Conservation (phyloP, 2,329 filamentous ascomycete species). For the Phoma herbarum region DNA sequence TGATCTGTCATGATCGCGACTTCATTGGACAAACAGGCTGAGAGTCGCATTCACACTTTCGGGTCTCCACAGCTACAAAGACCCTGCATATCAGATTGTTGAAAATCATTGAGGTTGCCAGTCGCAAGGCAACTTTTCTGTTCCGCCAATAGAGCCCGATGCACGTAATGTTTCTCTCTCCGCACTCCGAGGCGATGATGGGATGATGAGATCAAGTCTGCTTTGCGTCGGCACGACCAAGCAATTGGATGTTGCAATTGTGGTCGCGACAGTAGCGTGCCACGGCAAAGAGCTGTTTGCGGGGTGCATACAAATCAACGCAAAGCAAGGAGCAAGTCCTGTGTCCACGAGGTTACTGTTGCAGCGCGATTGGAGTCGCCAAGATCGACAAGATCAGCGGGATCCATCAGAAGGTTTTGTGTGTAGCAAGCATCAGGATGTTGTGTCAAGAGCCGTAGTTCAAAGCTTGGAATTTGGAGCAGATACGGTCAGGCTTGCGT, state of each 20-base stretch:
- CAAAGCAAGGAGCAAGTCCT: slow-evolving; percentile 5
- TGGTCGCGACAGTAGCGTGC: not conserved
- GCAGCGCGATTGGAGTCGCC: slow-evolving; percentile 6
- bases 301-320: slow-evolving; percentile 1
- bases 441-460: slow-evolving; percentile 8
- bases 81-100: not conserved
- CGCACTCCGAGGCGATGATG: not conserved
- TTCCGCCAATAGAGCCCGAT: not conserved
- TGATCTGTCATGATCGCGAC: not conserved
- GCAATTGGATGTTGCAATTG: not conserved
- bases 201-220: not conserved
- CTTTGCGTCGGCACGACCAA: not conserved
- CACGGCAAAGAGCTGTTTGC: slow-evolving; percentile 5
- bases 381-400: slow-evolving; percentile 15
- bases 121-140: not conserved
- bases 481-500: slow-evolving; percentile 9
- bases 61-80: not conserved
- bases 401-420: slow-evolving; percentile 19
- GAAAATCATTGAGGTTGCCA: not conserved
- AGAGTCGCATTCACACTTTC: not conserved
- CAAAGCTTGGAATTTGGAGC: not conserved
- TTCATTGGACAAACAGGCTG: not conserved
- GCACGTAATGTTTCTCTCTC: not conserved
- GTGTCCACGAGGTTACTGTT: not conserved
- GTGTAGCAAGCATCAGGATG: slow-evolving; percentile 26